Percentiles rank a stretch among this genome's conserved stretches.
Evolutionary conservation across 176 grass and related monocot species (phyloP).

Genomic region (Elymus sibiricus): DNA sequence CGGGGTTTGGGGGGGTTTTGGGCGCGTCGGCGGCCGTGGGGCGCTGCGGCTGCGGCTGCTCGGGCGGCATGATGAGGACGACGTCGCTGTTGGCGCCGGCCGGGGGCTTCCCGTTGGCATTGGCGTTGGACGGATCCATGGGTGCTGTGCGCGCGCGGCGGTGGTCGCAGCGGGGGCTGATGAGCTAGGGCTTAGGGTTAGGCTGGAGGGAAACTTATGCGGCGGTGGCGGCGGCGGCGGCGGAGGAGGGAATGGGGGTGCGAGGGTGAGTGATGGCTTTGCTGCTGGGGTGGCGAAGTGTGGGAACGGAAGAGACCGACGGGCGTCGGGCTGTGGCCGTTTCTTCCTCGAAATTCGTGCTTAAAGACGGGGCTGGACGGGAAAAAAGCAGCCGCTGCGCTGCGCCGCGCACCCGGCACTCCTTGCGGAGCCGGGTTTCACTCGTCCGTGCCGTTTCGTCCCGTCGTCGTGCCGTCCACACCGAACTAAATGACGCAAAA

Average conservation of each 20-base stretch:
- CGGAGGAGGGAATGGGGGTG: neutral
- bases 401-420: too few relatives aligned
- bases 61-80: conserved; percentile 42
- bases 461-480: neutral
- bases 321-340: neutral
- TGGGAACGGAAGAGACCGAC: neutral
- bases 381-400: too few relatives aligned
- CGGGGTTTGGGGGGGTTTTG: conserved; percentile 23
- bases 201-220: neutral
- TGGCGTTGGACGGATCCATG: conserved; percentile 14
- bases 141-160: neutral
- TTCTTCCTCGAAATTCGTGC: neutral
- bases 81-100: conserved; percentile 16
- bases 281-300: neutral
- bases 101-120: neutral
- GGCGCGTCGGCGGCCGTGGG: neutral
- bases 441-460: neutral
- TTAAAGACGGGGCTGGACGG: neutral
- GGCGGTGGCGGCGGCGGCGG: too few relatives aligned
- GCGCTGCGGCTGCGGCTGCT: neutral
- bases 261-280: neutral
- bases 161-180: neutral
- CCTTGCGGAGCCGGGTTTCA: neutral
- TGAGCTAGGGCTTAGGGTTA: neutral
- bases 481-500: too few relatives aligned